These are phyloP conservation scores for Lactarius quietus DNA, from an alignment of 768 basidiomycete genomes.

Conservation along the genomic window DNA sequence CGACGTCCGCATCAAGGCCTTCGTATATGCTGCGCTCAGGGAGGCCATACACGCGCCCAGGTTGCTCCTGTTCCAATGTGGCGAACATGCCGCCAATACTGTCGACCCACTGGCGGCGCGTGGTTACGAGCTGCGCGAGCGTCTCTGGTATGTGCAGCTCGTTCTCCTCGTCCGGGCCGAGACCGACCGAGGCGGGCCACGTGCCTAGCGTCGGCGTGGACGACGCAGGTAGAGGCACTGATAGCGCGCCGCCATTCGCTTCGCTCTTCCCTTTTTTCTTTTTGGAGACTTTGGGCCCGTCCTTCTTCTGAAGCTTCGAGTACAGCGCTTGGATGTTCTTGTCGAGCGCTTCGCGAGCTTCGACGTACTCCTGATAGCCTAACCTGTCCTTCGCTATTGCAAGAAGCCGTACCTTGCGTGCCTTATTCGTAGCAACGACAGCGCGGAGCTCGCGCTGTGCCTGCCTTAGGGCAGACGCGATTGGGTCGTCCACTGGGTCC, in stretches of 20 bases:
- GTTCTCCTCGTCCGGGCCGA: conserved; percentile 66
- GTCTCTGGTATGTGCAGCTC: conserved; percentile 60
- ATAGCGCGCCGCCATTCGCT: conserved; percentile 27
- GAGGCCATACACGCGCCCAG: conserved; percentile 75
- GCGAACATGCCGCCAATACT: conserved; percentile 73
- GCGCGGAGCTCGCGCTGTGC: conserved; percentile 78
- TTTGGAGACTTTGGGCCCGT: conserved; percentile 60
- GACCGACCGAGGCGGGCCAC: conserved; percentile 67
- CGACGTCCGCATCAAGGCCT: conserved; percentile 66
- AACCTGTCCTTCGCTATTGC: conserved; percentile 81
- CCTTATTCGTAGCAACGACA: conserved; percentile 80
- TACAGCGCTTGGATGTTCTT: conserved; percentile 74
- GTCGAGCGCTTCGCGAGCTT: conserved; percentile 81
- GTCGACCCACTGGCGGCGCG: conserved; percentile 75
- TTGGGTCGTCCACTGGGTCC: conserved; percentile 87
- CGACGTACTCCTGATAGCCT: conserved; percentile 89
- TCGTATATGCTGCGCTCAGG: conserved; percentile 72
- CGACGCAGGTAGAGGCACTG: conserved; percentile 18
- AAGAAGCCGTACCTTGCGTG: conserved; percentile 68
- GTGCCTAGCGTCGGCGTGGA: conserved; percentile 42
- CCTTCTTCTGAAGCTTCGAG: conserved; percentile 79
- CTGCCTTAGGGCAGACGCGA: conserved; percentile 84
- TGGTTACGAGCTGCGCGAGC: conserved; percentile 67
- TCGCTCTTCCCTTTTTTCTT: conserved; percentile 61
- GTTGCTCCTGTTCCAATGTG: conserved; percentile 57